These are phyloP conservation scores for Hawksworthiomyces lignivorus DNA, from an alignment of 2,329 filamentous ascomycete species.

Conservation along the genomic window DNA sequence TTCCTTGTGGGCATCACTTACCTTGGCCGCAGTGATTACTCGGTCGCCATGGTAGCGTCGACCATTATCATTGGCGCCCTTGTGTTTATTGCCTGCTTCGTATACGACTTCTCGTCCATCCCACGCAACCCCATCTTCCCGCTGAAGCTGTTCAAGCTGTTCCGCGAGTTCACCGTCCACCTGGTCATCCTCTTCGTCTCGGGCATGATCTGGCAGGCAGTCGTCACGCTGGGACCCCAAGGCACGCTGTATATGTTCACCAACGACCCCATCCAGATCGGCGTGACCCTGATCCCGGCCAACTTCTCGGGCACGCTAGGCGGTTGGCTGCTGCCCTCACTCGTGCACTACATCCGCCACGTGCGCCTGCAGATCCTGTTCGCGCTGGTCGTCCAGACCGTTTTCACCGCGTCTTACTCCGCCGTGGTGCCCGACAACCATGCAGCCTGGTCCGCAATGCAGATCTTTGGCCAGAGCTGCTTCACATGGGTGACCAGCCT, in stretches of 20 bases:
- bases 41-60: constrained; percentile 12
- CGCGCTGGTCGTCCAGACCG: constrained; percentile 22
- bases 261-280: constrained; percentile 21
- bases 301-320: constrained; percentile 19
- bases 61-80: constrained; percentile 17
- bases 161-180: constrained; percentile 23
- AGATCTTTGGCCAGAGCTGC: constrained; percentile 23
- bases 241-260: constrained; percentile 25
- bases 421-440: constrained; percentile 21
- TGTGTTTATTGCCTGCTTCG: constrained; percentile 14
- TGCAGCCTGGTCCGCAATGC: constrained; percentile 23
- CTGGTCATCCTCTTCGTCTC: constrained; percentile 24
- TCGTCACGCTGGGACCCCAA: constrained; percentile 22
- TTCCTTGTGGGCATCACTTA: constrained; percentile 18
- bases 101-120: constrained; percentile 18
- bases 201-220: constrained; percentile 22
- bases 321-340: constrained; percentile 23
- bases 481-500: constrained; percentile 26
- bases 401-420: constrained; percentile 22
- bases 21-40: constrained; percentile 13
- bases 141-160: constrained; percentile 20
- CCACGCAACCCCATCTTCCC: constrained; percentile 19
- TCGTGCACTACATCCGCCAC: constrained; percentile 25
- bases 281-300: constrained; percentile 19
- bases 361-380: constrained; percentile 23